These are phyloP conservation scores for Ensete ventricosum DNA, from an alignment of 176 grass and related monocot species.

Conservation along the genomic window DNA sequence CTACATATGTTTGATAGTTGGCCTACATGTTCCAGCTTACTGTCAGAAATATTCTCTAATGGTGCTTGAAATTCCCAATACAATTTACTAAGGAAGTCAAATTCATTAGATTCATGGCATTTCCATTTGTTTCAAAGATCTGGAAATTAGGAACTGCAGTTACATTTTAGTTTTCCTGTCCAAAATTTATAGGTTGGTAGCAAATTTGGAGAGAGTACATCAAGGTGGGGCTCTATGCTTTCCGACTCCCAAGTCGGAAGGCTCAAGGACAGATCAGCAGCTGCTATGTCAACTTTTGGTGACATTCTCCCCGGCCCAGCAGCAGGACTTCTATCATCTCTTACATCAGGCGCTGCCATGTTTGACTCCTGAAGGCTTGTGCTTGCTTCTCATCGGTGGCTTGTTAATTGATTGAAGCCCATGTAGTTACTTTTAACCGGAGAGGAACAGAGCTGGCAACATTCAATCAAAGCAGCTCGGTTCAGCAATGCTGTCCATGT, in stretches of 20 bases:
- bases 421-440: background rate
- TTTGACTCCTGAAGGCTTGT: constrained; percentile 36
- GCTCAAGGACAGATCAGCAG: constrained; percentile 43
- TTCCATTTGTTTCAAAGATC: background rate
- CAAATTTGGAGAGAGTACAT: constrained; percentile 98
- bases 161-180: background rate
- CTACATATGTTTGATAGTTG: background rate
- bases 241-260: constrained; percentile 86
- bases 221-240: constrained; percentile 96
- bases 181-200: constrained; percentile 66
- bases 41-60: no score
- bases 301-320: constrained; percentile 94
- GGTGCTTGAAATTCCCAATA: background rate
- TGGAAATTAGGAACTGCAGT: background rate
- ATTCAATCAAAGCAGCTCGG: background rate
- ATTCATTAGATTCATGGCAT: background rate
- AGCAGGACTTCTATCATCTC: constrained; percentile 81
- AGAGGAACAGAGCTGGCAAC: background rate
- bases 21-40: background rate
- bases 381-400: background rate
- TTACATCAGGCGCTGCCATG: constrained; percentile 54
- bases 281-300: constrained; percentile 44
- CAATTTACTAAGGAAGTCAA: background rate
- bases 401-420: background rate
- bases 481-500: no score